phyloP scores from a whole-genome alignment of 805 yeast species.

The Schizosaccharomyces japonicus region DNA sequence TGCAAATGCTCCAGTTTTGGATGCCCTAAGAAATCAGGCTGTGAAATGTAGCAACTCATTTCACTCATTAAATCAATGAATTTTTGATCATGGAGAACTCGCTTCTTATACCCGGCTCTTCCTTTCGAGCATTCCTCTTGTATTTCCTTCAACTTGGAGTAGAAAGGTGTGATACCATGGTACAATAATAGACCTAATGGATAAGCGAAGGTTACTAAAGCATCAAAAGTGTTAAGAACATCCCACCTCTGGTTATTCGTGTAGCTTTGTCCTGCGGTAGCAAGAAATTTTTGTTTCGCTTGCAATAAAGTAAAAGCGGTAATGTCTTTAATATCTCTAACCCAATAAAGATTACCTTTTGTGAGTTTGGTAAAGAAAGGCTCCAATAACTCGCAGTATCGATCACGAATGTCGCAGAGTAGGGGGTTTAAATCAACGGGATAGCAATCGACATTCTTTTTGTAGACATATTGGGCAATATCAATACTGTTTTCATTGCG shows the following conservation, averaged over 20 bases:
- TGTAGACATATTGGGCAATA: constrained; percentile 53
- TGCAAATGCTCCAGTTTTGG: constrained; percentile 25
- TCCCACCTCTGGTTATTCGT: constrained; percentile 7
- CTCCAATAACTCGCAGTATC: constrained; percentile 36
- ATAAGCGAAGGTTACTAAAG: constrained; percentile 43
- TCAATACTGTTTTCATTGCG: constrained; percentile 70
- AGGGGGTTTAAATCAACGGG: constrained; percentile 31
- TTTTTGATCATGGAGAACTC: constrained; percentile 32
- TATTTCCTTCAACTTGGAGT: constrained; percentile 33
- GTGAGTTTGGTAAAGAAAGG: constrained; percentile 46
- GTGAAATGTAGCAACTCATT: constrained; percentile 23
- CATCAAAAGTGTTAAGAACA: constrained; percentile 22
- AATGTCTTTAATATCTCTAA: constrained; percentile 40
- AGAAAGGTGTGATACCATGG: constrained; percentile 66
- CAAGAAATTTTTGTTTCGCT: constrained; percentile 27
- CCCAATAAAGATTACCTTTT: constrained; percentile 32
- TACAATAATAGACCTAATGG: constrained; percentile 29
- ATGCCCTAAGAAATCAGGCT: constrained; percentile 30
- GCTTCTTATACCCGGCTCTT: constrained; percentile 15
- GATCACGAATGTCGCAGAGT: constrained; percentile 30
- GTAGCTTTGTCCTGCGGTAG: constrained; percentile 7
- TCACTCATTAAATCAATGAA: constrained; percentile 23
- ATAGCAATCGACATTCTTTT: constrained; percentile 35
- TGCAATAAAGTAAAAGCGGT: constrained; percentile 52
- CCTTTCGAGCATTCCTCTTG: constrained; percentile 13